Base-by-base conservation (phyloP, 495 filamentous ascomycete genomes). In the Parachaetomium inaequale region DNA sequence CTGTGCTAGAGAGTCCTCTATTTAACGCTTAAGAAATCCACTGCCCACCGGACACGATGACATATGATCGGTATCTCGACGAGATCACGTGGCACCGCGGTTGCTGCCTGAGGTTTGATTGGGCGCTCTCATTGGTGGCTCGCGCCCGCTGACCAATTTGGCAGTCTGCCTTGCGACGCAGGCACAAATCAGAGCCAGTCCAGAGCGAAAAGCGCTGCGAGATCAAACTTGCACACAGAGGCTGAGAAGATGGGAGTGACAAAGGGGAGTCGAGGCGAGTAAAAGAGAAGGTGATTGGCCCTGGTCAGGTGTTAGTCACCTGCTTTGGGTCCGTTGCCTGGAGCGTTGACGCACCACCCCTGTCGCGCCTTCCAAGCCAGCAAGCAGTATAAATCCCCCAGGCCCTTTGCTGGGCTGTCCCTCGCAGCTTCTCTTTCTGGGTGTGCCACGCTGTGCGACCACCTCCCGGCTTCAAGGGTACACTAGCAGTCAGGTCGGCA, bases 121-220 rank as follows among this genome's bases (percentile, higher is more conserved):
- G 47, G 19, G 23, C 15, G 2, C 1, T 50, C 21, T 58, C 34
- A 67, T 70, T 72, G 68, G 67, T 50, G 4, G 7, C 21, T 10
- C 3, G 25, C 2, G 14, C 12, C 32, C 26, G 61, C 58, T 72
- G 46, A 66, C 57, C 57, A 66, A 70, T 65, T 46, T 23, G 7
- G 7, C 26, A 68, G 61, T 68, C 68, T 70, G 70, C 70, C 68
- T 68, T 53, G 68, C 58, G 32, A 32, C 26, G 38, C 6, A 28
- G 15, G 46, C 40, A 21, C 55, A 23, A 62, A 55, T 28, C 25
- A 29, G n/a, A 21, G 2, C 11, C 28, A 15, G n/a, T 14, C 29
- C 29, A 26, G 12, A 57, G n/a, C 21, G 32, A 40, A 7, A 32
- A 53, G 29, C 7, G 50, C 50, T 14, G 50, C 50, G 12, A 36